Base-by-base conservation (phyloP, 2,329 filamentous ascomycete species). In the Penicillium glabrum region DNA sequence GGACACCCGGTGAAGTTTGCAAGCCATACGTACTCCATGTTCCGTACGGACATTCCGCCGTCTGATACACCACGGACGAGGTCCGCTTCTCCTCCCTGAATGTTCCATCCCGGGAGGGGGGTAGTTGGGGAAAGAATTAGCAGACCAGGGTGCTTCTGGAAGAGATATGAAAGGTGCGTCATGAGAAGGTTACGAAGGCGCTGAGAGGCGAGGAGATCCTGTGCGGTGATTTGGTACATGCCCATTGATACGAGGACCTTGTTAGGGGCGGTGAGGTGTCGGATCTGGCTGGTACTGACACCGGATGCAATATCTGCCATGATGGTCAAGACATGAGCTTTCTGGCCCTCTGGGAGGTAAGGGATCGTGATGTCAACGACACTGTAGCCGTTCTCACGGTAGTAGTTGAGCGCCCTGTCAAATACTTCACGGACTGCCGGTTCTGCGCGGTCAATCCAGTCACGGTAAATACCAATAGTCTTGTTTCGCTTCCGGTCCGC, bases 1-100 rank as follows among this genome's bases (percentile, higher is more conserved):
- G 93, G 93, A 48, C 87, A 87, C 0, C 93, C 93, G 0, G 82
- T 85, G 65, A 91, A 87, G 74, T 97, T 97, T 7, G 92, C 89
- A 35, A 96, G 75, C 83, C 89, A 96, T 16, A 90, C 86, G 74
- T 91, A 96, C 72, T 88, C 85, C 91, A 96, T 96, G 69, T 85
- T 90, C 26, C 83, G 80, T n/a, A 96, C 78, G 16, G 85, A 87
- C 59, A 77, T 80, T 70, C 95, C 91, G 0, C 82, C 87, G 71
- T 97, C 89, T 37, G 82, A 87, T 63, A 91, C 79, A 2, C 93
- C 93, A 46, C 80, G 75, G 8, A 69, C 63, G 5, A 86, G 70
- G 67, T 92, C 86, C n/a, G 77, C 77, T 16, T 86, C 78, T 41
- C 89, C 87, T 9, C 78, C 81, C 1, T 80, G 74, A 11, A 87